These are phyloP conservation scores for Candida germanica DNA, from an alignment of 805 yeast genomes.

Conservation along the genomic window DNA sequence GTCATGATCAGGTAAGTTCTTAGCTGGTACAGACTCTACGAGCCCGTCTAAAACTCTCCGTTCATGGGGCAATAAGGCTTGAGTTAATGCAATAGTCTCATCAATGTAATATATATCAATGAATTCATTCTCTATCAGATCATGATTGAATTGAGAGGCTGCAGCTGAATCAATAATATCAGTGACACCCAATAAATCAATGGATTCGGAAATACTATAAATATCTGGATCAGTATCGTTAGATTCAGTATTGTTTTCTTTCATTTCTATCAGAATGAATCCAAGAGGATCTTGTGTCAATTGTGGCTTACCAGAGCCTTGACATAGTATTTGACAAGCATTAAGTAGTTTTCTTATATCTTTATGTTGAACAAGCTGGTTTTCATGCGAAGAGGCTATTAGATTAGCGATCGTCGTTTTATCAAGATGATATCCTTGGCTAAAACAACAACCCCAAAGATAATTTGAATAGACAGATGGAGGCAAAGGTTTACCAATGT, in stretches of 20 bases:
- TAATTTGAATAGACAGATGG: conserved; percentile 28
- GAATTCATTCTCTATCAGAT: conserved; percentile 30
- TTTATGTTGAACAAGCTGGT: not conserved
- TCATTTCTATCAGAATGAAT: not conserved
- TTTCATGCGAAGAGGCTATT: not conserved
- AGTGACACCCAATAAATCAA: conserved; percentile 24
- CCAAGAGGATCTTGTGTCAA: not conserved
- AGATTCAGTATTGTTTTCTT: not conserved
- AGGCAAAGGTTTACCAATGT: conserved; percentile 4
- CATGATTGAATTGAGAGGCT: conserved; percentile 25
- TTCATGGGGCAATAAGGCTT: conserved; percentile 37
- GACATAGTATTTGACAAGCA: conserved; percentile 43
- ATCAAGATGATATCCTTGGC: conserved; percentile 34
- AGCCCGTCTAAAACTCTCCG: conserved; percentile 1
- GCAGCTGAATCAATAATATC: conserved; percentile 28
- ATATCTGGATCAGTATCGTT: not conserved
- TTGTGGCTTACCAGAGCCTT: not conserved
- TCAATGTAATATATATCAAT: conserved; percentile 31
- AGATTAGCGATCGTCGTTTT: conserved; percentile 25
- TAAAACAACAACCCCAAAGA: conserved; percentile 37
- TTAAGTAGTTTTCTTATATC: conserved; percentile 50
- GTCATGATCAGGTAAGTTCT: not conserved
- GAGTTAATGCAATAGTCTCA: conserved; percentile 26
- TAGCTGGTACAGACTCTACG: not conserved
- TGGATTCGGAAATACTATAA: not conserved